Evolutionary conservation across 352 stramenopile species (phyloP).

Genomic region (Thalassiosira ordinaria): DNA sequence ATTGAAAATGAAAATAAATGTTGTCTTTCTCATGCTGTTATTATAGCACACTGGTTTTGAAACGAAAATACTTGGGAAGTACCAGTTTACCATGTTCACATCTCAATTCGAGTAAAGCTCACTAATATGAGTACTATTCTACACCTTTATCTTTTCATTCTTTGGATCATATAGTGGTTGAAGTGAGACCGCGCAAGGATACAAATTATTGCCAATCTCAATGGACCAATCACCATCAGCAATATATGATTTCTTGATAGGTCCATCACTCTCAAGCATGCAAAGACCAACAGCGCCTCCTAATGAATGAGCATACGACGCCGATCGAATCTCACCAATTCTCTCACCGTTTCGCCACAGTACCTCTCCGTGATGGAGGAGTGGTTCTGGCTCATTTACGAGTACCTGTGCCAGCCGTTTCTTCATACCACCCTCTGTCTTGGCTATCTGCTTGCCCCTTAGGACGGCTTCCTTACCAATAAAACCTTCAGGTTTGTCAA

Average conservation of each 20-base stretch:
- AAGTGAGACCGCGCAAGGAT: conserved; percentile 63
- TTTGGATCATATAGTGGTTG: conserved; percentile 74
- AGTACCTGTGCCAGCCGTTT: conserved; percentile 64
- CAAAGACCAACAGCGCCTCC: conserved; percentile 73
- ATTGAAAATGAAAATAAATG: no score
- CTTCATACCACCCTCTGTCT: conserved; percentile 52
- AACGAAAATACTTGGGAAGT: no score
- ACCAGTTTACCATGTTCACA: no score
- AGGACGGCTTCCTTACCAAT: conserved; percentile 72
- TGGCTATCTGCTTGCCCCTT: conserved; percentile 44
- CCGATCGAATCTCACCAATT: conserved; percentile 73
- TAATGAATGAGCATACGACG: conserved; percentile 75
- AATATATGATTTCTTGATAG: conserved; percentile 71
- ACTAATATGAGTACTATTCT: conserved; percentile 1
- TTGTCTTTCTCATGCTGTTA: no score
- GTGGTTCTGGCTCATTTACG: conserved; percentile 49
- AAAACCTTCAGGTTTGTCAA: conserved; percentile 74
- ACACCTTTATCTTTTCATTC: conserved; percentile 38
- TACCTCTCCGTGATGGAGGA: conserved; percentile 80
- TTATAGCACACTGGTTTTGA: no score
- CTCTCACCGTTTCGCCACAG: conserved; percentile 70
- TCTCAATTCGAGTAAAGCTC: no score
- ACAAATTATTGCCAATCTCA: conserved; percentile 62
- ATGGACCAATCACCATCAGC: conserved; percentile 62
- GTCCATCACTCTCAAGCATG: conserved; percentile 63